Conservation (phyloP, 129 eudicot species). For the Tagetes erecta region DNA sequence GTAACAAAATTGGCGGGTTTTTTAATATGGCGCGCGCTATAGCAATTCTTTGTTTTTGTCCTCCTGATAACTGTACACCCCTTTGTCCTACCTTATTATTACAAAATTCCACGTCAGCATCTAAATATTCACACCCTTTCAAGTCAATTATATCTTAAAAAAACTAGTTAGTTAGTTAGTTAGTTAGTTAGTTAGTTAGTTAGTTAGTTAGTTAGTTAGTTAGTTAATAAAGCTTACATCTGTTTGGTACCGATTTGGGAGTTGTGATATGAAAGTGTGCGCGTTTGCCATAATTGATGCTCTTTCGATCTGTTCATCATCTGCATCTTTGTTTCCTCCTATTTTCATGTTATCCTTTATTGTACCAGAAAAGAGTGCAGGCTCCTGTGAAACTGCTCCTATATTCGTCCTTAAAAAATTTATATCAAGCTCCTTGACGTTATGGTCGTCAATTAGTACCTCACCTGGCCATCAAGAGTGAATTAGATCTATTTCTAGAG, state of each 20-base stretch:
- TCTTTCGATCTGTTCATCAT: conserved; percentile 52
- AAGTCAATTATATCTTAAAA: too few relatives aligned
- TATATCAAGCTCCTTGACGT: conserved; percentile 67
- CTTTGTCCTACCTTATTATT: conserved; percentile 63
- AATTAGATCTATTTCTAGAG: neutral
- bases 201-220: neutral
- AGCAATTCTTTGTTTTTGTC: conserved; percentile 83
- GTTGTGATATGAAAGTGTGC: conserved; percentile 76
- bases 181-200: too few relatives aligned
- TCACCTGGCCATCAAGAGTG: conserved; percentile 47
- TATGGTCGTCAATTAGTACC: conserved; percentile 61
- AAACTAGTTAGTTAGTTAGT: too few relatives aligned
- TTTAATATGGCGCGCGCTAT: conserved; percentile 79
- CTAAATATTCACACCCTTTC: neutral
- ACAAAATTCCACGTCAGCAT: conserved; percentile 12
- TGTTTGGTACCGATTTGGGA: conserved; percentile 72
- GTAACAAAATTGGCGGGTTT: conserved; percentile 82
- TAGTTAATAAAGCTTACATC: conserved; percentile 54
- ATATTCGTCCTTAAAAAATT: conserved; percentile 66
- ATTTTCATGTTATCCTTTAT: conserved; percentile 71
- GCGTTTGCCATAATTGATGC: conserved; percentile 81
- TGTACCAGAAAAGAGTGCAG: conserved; percentile 75
- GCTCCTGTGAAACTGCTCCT: conserved; percentile 89
- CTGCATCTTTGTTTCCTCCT: conserved; percentile 72
- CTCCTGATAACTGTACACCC: conserved; percentile 80